Conservation (phyloP, 139 green algal genomes). For the Gonium pectorale region DNA sequence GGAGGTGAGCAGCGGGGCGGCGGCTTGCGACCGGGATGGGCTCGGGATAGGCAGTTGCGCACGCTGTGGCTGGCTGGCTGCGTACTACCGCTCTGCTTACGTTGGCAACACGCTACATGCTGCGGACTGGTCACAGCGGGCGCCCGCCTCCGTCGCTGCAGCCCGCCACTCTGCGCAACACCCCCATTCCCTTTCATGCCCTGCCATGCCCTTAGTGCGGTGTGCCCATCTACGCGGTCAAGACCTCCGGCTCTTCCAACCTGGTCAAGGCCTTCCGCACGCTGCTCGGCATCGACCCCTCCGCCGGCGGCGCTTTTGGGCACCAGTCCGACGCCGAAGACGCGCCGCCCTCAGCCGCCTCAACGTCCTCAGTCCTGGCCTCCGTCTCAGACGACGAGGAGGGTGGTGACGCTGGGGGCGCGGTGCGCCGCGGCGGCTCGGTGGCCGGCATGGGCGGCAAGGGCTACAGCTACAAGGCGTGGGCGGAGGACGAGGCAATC, state of each 20-base stretch:
- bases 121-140: too few species aligned
- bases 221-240: conserved; percentile 80
- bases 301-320: conserved; percentile 46
- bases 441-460: neutral
- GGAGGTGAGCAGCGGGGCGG: conserved; percentile 1
- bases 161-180: too few species aligned
- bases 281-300: conserved; percentile 78
- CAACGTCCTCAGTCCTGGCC: neutral
- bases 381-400: conserved; percentile 10
- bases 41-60: too few species aligned
- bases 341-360: neutral
- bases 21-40: too few species aligned
- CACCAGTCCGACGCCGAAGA: neutral
- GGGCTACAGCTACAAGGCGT: conserved; percentile 17
- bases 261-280: conserved; percentile 73
- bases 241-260: conserved; percentile 56
- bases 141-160: too few species aligned
- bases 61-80: too few species aligned
- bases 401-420: neutral
- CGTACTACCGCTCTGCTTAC: too few species aligned
- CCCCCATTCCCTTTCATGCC: too few species aligned
- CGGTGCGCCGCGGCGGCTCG: neutral
- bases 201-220: conserved; percentile 32
- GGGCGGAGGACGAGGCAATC: conserved; percentile 59
- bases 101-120: too few species aligned